phyloP scores from a whole-genome alignment of 495 filamentous ascomycete genomes.

The Oidiodendron maius region DNA sequence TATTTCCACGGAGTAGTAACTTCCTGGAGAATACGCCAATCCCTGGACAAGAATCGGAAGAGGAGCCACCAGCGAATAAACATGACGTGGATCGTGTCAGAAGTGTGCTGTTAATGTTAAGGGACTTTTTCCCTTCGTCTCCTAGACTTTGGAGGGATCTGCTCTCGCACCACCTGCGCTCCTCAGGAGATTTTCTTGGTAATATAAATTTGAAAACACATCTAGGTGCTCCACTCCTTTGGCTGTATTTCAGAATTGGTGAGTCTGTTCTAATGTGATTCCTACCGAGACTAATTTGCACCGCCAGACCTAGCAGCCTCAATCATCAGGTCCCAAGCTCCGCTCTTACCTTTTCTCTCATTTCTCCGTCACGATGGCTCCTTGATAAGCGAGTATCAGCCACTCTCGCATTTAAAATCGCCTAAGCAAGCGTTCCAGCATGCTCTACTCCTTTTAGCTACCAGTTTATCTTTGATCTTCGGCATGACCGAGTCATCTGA shows the following conservation, averaged over 20 bases:
- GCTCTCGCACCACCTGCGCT: neutral
- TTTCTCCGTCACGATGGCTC: neutral
- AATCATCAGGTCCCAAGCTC: neutral
- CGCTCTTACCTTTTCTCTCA: neutral
- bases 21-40: neutral
- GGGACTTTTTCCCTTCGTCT: neutral
- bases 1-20: neutral
- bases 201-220: neutral
- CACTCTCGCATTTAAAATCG: neutral
- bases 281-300: neutral
- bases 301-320: neutral
- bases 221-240: neutral
- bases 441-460: neutral
- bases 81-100: neutral
- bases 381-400: neutral
- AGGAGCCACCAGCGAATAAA: neutral
- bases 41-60: neutral
- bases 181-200: neutral
- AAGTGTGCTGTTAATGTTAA: conserved; percentile 2
- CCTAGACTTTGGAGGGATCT: neutral
- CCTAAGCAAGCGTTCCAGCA: neutral
- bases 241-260: conserved; percentile 10
- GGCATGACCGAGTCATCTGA: neutral
- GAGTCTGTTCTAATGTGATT: neutral
- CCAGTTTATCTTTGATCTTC: neutral